phyloP scores from a whole-genome alignment of 306 rosid genomes.

The Crataegus laevigata region DNA sequence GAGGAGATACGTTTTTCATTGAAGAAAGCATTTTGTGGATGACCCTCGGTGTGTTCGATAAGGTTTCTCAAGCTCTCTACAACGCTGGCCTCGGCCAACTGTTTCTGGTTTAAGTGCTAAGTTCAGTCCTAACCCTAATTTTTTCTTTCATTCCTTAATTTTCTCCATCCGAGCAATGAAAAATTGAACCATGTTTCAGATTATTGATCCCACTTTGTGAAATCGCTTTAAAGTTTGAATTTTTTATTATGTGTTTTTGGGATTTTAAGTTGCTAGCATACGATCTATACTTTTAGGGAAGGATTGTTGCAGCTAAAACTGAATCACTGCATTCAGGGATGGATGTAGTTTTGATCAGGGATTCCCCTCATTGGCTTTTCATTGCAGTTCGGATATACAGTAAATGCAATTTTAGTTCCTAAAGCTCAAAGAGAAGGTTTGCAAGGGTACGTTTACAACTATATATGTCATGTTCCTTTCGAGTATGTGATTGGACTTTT shows the following conservation, averaged over 20 bases:
- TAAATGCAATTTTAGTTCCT: no score
- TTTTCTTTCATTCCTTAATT: background rate
- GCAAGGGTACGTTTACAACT: no score
- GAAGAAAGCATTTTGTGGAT: slow-evolving; percentile 68
- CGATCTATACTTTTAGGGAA: slow-evolving; percentile 65
- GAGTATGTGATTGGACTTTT: no score
- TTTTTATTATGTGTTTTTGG: slow-evolving; percentile 6
- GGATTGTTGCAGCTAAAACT: slow-evolving; percentile 81
- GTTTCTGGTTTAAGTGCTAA: slow-evolving; percentile 59
- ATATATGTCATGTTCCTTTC: no score
- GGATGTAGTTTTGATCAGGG: no score
- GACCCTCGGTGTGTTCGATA: slow-evolving; percentile 62
- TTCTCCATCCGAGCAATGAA: background rate
- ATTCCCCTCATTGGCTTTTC: no score
- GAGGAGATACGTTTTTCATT: slow-evolving; percentile 57
- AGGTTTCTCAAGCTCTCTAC: slow-evolving; percentile 59
- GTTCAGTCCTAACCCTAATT: background rate
- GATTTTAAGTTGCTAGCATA: slow-evolving; percentile 70
- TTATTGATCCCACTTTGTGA: background rate
- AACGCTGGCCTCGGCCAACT: slow-evolving; percentile 59
- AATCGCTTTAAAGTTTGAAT: background rate
- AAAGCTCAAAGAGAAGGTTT: no score
- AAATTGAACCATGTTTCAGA: background rate
- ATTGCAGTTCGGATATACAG: no score
- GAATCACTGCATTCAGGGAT: no score